phyloP scores from a whole-genome alignment of 768 basidiomycete species.

The Lyophyllum atratum region DNA sequence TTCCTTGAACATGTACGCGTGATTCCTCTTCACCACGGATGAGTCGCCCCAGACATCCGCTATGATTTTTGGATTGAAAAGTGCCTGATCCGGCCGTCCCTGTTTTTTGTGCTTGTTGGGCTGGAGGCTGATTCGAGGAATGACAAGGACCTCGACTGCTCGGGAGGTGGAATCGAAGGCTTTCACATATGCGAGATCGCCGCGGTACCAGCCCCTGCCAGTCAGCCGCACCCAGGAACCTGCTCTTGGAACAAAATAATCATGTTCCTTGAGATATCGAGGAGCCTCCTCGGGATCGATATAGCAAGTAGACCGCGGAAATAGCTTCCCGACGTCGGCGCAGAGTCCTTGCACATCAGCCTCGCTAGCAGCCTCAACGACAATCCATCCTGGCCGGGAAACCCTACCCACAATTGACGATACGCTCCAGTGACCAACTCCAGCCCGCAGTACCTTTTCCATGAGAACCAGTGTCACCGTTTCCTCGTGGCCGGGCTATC shows the following conservation, averaged over 20 bases:
- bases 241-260: background rate
- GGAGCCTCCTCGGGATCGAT: slow-evolving; percentile 1
- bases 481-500: slow-evolving; percentile 6
- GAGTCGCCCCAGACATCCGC: no score
- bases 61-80: no score
- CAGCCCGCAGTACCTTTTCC: slow-evolving; percentile 1
- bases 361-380: background rate
- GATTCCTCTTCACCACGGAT: no score
- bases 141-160: background rate
- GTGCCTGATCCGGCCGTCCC: no score
- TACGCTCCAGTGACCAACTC: background rate
- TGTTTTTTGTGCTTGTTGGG: background rate
- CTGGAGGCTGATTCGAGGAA: background rate
- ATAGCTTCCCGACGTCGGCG: background rate
- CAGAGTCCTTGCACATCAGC: background rate
- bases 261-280: background rate
- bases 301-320: background rate
- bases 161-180: background rate
- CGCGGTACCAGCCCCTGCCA: background rate
- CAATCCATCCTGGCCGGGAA: slow-evolving; percentile 6
- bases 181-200: background rate
- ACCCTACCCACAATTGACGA: background rate
- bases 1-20: no score
- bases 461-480: background rate
- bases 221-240: background rate